Conservation (phyloP, 768 basidiomycete genomes). For the Pleurotus pulmonarius region DNA sequence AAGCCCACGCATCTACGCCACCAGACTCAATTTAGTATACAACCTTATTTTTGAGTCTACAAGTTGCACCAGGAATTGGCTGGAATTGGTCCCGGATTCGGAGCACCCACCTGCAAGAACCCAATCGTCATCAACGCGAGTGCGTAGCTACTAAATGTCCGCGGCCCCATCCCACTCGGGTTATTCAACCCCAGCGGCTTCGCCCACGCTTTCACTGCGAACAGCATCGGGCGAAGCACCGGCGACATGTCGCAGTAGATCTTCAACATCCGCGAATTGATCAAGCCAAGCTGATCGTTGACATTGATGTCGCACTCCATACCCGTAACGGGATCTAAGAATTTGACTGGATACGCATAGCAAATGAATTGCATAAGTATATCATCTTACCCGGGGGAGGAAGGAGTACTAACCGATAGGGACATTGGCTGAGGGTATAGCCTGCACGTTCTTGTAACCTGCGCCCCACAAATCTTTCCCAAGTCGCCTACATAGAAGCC, state of each 20-base stretch:
- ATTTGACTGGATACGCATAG: constrained; percentile 38
- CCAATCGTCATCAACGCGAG: constrained; percentile 58
- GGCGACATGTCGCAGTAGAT: constrained; percentile 47
- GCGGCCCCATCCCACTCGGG: constrained; percentile 24
- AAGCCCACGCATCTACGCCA: constrained; percentile 32
- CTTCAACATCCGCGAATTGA: constrained; percentile 47
- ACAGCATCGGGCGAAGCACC: constrained; percentile 38
- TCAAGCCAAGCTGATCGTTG: constrained; percentile 55
- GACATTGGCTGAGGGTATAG: constrained; percentile 32
- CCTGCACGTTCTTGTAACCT: constrained; percentile 28
- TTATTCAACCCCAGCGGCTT: constrained; percentile 47
- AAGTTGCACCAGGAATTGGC: background rate
- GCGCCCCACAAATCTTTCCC: constrained; percentile 21
- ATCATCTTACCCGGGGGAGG: background rate
- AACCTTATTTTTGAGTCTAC: background rate
- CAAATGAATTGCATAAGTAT: too few species aligned
- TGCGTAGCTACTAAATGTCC: constrained; percentile 61
- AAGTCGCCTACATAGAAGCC: constrained; percentile 23
- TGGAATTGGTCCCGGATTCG: background rate
- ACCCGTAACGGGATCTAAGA: constrained; percentile 36
- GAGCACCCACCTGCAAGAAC: constrained; percentile 47
- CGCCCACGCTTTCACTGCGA: constrained; percentile 58
- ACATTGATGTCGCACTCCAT: constrained; percentile 55
- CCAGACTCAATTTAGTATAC: background rate
- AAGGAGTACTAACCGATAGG: constrained; percentile 35